These are phyloP conservation scores for Gossypium longicalyx DNA, from an alignment of 345 rosid genomes.

Conservation along the genomic window DNA sequence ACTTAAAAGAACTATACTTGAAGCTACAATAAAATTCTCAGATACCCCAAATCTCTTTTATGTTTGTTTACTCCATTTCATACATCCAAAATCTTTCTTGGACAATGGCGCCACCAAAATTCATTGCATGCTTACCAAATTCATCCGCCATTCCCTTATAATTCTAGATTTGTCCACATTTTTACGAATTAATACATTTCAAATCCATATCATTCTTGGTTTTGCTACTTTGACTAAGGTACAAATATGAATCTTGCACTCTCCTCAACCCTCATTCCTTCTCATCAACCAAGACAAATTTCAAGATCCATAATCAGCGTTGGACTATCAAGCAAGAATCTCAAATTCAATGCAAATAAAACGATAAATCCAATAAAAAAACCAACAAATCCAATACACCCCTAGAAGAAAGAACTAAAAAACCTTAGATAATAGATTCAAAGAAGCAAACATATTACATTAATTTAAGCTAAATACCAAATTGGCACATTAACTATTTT, in stretches of 20 bases:
- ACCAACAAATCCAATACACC: not conserved
- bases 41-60: not conserved
- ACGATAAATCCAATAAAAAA: not conserved
- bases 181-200: not conserved
- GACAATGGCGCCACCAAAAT: not conserved
- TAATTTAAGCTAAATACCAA: not conserved
- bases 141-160: not conserved
- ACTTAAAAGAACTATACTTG: not conserved
- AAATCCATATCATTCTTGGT: constrained; percentile 10
- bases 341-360: not conserved
- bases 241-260: constrained; percentile 1
- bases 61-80: not conserved
- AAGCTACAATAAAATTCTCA: not conserved
- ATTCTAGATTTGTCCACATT: constrained; percentile 3
- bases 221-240: not conserved
- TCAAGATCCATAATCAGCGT: constrained; percentile 1
- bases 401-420: not conserved
- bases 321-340: not conserved
- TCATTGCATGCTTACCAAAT: not conserved
- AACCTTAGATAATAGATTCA: not conserved
- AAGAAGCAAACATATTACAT: not conserved
- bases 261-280: not conserved
- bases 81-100: constrained; percentile 12
- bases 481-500: no score
- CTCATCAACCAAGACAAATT: constrained; percentile 5